These are phyloP conservation scores for Oryza rufipogon DNA, from an alignment of 176 grass and related monocot genomes.

Conservation along the genomic window DNA sequence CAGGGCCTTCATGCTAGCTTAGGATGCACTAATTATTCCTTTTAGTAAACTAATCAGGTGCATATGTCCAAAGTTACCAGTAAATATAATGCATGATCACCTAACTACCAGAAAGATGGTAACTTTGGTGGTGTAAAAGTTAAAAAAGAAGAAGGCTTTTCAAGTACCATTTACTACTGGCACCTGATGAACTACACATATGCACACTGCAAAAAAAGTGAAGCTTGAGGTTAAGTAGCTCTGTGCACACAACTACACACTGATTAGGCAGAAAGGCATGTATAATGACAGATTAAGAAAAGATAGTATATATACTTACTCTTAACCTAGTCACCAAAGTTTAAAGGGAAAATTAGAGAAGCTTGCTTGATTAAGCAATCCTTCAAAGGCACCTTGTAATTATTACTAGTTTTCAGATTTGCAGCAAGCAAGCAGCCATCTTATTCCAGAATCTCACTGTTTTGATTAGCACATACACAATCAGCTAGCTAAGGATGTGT, in stretches of 20 bases:
- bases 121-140: constrained; percentile 45
- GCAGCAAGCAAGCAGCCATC: background rate
- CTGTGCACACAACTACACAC: background rate
- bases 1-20: constrained; percentile 41
- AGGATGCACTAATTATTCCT: constrained; percentile 50
- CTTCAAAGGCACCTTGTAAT: background rate
- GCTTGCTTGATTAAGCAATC: constrained; percentile 4
- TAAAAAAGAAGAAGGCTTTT: background rate
- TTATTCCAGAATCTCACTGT: background rate
- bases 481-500: background rate
- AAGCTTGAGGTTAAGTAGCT: constrained; percentile 6
- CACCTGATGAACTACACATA: constrained; percentile 9
- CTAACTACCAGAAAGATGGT: constrained; percentile 34
- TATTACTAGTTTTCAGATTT: background rate
- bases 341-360: background rate
- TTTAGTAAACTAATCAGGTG: constrained; percentile 45
- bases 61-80: constrained; percentile 35
- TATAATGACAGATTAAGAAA: background rate
- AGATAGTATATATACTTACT: background rate
- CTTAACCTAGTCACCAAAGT: background rate
- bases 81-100: constrained; percentile 17
- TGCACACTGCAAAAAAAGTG: constrained; percentile 2
- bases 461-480: background rate
- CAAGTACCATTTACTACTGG: constrained; percentile 14
- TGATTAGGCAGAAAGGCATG: constrained; percentile 11